phyloP scores from a whole-genome alignment of 148 eudicot species.

The Fallopia convolvulus region DNA sequence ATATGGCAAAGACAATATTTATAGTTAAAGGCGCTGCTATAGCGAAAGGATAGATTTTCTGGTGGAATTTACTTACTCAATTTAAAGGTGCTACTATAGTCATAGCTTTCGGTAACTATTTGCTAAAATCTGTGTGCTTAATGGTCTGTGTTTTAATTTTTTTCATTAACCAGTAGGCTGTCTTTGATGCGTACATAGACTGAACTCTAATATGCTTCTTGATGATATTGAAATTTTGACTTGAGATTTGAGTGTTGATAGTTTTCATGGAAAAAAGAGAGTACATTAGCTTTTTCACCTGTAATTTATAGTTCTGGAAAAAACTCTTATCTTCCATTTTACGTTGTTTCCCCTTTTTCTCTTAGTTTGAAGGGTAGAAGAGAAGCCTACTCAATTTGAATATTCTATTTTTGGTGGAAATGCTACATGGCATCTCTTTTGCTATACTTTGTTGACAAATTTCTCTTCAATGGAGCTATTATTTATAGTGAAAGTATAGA shows the following conservation, averaged over 20 bases:
- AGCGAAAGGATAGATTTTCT: too few relatives aligned
- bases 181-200: not conserved
- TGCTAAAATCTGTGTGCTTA: not conserved
- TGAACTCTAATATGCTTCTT: not conserved
- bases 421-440: too few relatives aligned
- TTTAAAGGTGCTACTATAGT: constrained; percentile 93
- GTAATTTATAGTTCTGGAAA: not conserved
- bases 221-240: not conserved
- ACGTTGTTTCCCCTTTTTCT: not conserved
- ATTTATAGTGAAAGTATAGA: too few relatives aligned
- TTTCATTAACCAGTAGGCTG: not conserved
- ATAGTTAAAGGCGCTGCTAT: too few relatives aligned
- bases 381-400: not conserved
- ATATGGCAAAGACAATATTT: too few relatives aligned
- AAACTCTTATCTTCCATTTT: not conserved
- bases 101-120: constrained; percentile 75
- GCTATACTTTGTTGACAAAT: too few relatives aligned
- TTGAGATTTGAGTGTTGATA: not conserved
- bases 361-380: not conserved
- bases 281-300: not conserved
- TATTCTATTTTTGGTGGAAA: not conserved
- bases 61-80: constrained; percentile 78
- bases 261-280: not conserved
- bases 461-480: too few relatives aligned
- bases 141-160: too few relatives aligned